Conservation (phyloP, 2,329 filamentous ascomycete species). For the Zymoseptoria brevis region DNA sequence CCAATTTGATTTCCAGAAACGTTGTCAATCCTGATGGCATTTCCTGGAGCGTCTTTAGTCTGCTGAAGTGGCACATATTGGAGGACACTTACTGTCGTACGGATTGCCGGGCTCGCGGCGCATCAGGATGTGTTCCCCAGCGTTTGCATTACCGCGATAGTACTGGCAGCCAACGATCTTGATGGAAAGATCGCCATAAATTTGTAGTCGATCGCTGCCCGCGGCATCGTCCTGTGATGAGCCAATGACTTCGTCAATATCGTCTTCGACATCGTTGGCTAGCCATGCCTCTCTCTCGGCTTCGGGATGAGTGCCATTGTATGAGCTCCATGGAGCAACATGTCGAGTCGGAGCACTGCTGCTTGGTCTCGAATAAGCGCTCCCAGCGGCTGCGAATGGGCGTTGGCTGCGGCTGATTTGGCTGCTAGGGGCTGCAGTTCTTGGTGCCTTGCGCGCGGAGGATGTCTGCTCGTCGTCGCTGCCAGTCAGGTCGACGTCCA, state of each 20-base stretch:
- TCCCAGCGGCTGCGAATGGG: background rate
- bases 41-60: slow-evolving; percentile 30
- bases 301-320: slow-evolving; percentile 7
- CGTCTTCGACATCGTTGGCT: slow-evolving; percentile 18
- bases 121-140: slow-evolving; percentile 56
- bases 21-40: slow-evolving; percentile 73
- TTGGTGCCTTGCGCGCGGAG: background rate
- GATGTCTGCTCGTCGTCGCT: slow-evolving; percentile 10
- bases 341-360: slow-evolving; percentile 11
- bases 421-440: background rate
- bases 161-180: slow-evolving; percentile 56
- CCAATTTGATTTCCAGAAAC: slow-evolving; percentile 69
- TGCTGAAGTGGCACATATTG: too few relatives aligned
- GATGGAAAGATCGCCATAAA: slow-evolving; percentile 36
- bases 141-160: slow-evolving; percentile 53
- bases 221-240: slow-evolving; percentile 26
- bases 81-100: slow-evolving; percentile 39
- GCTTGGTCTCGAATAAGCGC: background rate
- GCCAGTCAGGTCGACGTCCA: slow-evolving; percentile 17
- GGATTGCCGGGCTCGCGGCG: slow-evolving; percentile 59
- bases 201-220: slow-evolving; percentile 19
- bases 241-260: slow-evolving; percentile 23
- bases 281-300: slow-evolving; percentile 23
- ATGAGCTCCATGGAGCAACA: slow-evolving; percentile 3
- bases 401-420: background rate